Evolutionary conservation across 1,139 yeast species (phyloP), one percentile per base, ranked within the genome.

Genomic region (Scheffersomyces quercinus): DNA sequence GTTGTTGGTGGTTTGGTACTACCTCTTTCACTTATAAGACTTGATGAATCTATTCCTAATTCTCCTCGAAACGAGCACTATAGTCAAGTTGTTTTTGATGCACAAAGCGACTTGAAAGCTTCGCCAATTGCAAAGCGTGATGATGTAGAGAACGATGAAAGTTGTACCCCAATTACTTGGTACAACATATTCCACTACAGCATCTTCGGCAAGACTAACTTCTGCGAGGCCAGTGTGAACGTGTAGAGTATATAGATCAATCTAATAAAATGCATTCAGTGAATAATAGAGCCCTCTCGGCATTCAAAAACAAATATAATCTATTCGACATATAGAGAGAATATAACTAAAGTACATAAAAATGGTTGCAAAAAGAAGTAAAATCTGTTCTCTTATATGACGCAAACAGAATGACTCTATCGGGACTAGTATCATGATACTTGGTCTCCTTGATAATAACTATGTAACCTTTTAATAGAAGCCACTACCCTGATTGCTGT

Each of bases 81-180:
- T 20, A 36, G 38, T 36, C 38, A 36, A 9, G 15, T 36, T n/a
- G 26, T 37, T 11, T 30, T 30, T 9, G 28, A 37, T 6, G n/a
- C 35, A 13, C 14, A 10, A 28, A 14, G 26, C 8, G 35, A 7
- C 9, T 12, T 29, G 10, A 20, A 20, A 20, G 16, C n/a, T 37
- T 29, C 30, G 8, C 13, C 15, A n/a, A 16, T 16, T 5, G 35
- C 15, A 5, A 31, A 31, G 24, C 35, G 35, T 14, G 35, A 31
- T 8, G 35, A 31, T n/a, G 20, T 2, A n/a, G 40, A 48, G 15
- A 35, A 30, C 24, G 46, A 45, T n/a, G 38, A 44, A 9, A 48
- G 61, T 34, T 77, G 81, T 58, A 74, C 69, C 41, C 68, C 67
- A n/a, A 68, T 76, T 11, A 76, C 79, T 0, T 77, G 81, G 81